A percentile compares a stretch with the other conserved stretches of the same genome.
phyloP scores from a whole-genome alignment of 2,329 filamentous ascomycete genomes.

The Penicillium olsonii region DNA sequence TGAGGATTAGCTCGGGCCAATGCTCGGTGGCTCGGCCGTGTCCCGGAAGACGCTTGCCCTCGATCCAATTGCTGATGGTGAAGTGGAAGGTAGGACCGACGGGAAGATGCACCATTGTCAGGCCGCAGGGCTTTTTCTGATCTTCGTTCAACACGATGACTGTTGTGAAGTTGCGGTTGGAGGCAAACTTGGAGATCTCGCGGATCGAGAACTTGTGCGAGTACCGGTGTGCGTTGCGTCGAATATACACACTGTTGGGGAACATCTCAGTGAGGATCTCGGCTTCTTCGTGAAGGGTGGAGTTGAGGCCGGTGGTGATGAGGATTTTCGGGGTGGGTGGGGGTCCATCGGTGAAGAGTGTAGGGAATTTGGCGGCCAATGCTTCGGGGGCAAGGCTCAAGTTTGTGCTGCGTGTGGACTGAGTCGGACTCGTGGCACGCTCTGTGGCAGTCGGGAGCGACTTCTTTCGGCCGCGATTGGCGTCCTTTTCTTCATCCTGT shows the following conservation, averaged over 20 bases:
- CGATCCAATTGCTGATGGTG: conserved; percentile 84
- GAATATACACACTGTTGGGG: conserved; percentile 79
- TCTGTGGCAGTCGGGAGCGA: conserved; percentile 42
- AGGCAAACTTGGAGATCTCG: conserved; percentile 84
- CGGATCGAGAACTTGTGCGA: conserved; percentile 88
- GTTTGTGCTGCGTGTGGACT: conserved; percentile 60
- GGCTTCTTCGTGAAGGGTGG: conserved; percentile 81
- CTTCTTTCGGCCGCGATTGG: conserved; percentile 36
- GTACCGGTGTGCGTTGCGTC: conserved; percentile 78
- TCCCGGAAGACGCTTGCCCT: conserved; percentile 82
- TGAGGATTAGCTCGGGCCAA: conserved; percentile 85
- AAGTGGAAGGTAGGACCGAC: conserved; percentile 91
- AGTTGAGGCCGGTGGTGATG: conserved; percentile 87
- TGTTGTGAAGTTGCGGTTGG: conserved; percentile 78
- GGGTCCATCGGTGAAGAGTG: conserved; percentile 55
- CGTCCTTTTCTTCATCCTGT: conserved; percentile 45
- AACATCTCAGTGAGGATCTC: conserved; percentile 77
- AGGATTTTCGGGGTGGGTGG: conserved; percentile 77
- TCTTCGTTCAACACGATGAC: conserved; percentile 87
- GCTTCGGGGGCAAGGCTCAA: conserved; percentile 62
- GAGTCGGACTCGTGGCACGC: conserved; percentile 57
- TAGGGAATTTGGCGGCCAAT: conserved; percentile 61
- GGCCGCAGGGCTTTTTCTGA: conserved; percentile 76
- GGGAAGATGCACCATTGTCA: conserved; percentile 84
- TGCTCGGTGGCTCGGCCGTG: conserved; percentile 90